Evolutionary conservation across 1,284 basidiomycete genomes (phyloP), one percentile per base, ranked within the genome.

Genomic region (Lentinula novae-zelandiae): DNA sequence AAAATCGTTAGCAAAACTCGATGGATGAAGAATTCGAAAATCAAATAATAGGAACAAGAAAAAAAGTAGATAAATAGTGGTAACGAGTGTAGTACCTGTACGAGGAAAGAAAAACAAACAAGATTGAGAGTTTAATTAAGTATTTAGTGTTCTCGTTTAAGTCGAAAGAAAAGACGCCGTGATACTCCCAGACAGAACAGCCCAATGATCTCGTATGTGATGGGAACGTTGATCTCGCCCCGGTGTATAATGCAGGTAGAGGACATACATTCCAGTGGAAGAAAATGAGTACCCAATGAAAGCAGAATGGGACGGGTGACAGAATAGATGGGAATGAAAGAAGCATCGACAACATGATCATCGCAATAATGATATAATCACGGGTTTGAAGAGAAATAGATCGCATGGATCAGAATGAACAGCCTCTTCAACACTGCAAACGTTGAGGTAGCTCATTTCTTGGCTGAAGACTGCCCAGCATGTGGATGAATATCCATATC

Each of bases 171-270:
- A 46, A 46, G 44, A 46, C 44, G 44, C 44, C 44, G 44, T 46
- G 44, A 46, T 46, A 46, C n/a, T 22, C 42, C 42, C 22, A 56
- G 27, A 44, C 15, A 34, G 27, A 17, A 42, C 42, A 56, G 54
- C 40, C 51, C 34, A 53, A 22, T 56, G 54, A 56, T 56, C 15
- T 10, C 42, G 40, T 56, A 56, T 56, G 54, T 56, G 54, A 44
- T 56, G 42, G 17, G n/a, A 7, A 10, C 6, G 13, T 31, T 53
- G 51, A 53, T 51, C 31, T 12, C 31, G 31, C 49, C 31, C 49
- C 27, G 49, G 15, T 12, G 34, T 20, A 49, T 12, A 27, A 27
- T 49, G 48, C 22, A 27, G 20, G 8, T 12, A 31, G 22, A 20
- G 3, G 6, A 13, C 10, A 49, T 20, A 13, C 4, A 51, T 51